Evolutionary conservation across 257 asterid genomes (phyloP).

Genomic region (Nicotiana tabacum): DNA sequence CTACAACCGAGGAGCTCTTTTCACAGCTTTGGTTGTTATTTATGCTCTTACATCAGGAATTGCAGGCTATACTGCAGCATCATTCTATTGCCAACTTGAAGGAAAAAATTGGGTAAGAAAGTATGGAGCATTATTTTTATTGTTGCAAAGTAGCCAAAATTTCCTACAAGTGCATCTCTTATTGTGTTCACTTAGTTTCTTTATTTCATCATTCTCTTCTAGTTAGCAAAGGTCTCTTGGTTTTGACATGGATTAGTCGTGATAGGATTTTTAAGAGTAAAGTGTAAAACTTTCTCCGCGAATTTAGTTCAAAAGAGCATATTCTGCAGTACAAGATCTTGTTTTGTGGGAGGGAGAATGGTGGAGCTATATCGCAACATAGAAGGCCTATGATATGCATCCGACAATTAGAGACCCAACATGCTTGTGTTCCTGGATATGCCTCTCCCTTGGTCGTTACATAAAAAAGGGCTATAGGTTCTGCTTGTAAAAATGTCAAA

Average conservation of each 20-base stretch:
- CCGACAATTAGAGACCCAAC: too few relatives aligned
- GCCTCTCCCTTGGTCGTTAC: too few relatives aligned
- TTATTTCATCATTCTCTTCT: not conserved
- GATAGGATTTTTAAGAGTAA: not conserved
- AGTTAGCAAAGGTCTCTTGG: not conserved
- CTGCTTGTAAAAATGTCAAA: too few relatives aligned
- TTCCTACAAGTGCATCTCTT: not conserved
- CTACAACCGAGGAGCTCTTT: slow-evolving; percentile 31
- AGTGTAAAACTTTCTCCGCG: not conserved
- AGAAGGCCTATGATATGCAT: not conserved
- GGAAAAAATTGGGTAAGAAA: slow-evolving; percentile 28
- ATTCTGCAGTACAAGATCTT: not conserved
- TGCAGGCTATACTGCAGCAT: slow-evolving; percentile 29
- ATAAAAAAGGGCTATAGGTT: too few relatives aligned
- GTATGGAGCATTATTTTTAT: not conserved
- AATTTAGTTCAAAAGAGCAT: not conserved
- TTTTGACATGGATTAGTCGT: not conserved
- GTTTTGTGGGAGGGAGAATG: not conserved
- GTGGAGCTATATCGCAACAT: not conserved
- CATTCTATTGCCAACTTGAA: slow-evolving; percentile 33
- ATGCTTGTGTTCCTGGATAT: too few relatives aligned
- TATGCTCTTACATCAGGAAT: slow-evolving; percentile 33
- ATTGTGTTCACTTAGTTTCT: not conserved
- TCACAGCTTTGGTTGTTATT: slow-evolving; percentile 30
- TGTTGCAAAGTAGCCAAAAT: not conserved